These are phyloP conservation scores for Epichloe uncinata DNA, from an alignment of 2,329 filamentous ascomycete species.

Conservation along the genomic window DNA sequence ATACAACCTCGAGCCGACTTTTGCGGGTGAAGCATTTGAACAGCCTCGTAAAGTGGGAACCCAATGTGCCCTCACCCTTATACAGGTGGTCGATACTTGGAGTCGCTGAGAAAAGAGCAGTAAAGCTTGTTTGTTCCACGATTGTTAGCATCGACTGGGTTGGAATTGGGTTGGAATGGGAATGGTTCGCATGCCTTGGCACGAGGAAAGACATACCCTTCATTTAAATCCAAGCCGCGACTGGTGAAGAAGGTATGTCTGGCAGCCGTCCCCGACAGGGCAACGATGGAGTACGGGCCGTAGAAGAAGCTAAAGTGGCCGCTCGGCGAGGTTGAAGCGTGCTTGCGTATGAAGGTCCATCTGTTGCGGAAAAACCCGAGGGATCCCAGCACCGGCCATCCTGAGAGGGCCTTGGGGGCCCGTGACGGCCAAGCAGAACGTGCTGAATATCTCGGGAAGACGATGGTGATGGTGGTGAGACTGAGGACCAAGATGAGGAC, in stretches of 20 bases:
- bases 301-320: constrained; percentile 37
- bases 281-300: constrained; percentile 30
- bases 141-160: no score
- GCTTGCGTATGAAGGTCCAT: constrained; percentile 28
- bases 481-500: constrained; percentile 3
- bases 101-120: constrained; percentile 17
- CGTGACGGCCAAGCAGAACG: constrained; percentile 13
- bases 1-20: constrained; percentile 23
- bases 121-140: constrained; percentile 11
- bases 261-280: constrained; percentile 27
- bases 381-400: constrained; percentile 29
- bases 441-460: not conserved
- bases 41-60: constrained; percentile 13
- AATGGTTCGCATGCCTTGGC: no score
- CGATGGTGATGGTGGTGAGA: not conserved
- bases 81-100: constrained; percentile 12
- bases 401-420: constrained; percentile 13
- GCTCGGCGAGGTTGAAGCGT: constrained; percentile 16
- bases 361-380: constrained; percentile 32
- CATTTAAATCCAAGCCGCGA: constrained; percentile 27
- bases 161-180: no score
- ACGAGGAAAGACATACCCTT: constrained; percentile 21
- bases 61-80: constrained; percentile 11
- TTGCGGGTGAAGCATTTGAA: constrained; percentile 23
- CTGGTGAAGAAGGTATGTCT: constrained; percentile 32